Evolutionary conservation across 495 filamentous ascomycete genomes (phyloP), one percentile per base, ranked within the genome.

Genomic region (Tricharina praecox): DNA sequence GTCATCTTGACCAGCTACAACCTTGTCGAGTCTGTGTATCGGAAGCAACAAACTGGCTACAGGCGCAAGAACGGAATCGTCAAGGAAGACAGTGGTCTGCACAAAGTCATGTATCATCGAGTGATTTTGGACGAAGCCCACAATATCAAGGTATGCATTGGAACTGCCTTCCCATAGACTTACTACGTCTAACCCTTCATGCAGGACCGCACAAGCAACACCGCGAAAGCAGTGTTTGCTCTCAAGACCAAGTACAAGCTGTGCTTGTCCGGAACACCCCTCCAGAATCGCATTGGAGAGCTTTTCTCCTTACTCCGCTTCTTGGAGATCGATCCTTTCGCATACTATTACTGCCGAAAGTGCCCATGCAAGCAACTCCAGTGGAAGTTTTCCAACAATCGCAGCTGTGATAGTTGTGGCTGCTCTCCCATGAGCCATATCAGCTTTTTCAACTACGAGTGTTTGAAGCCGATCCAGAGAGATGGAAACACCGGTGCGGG

Each of bases 1-100:
- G 84, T 97, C 5, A 85, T 96, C 58, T 82, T 96, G 75, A 90
- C 94, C 62, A 95, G 88, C 13, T 92, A 97, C 67, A 86, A 88
- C 62, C 81, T 83, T 43, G 64, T 97, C 28, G 90, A 95, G 61
- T 90, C 85, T 1, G 78, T 90, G 53, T 81, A 84, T 61, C 80
- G 90, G 36, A 93, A 88, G 61, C 82, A 97, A 63, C 81, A 78
- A 53, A 93, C 93, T 53, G 90, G 90, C 2, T 88, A 82, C 70
- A 77, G 74, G 58, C 81, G 85, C 39, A 76, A 79, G 48, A 78
- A 82, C 43, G 77, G 74, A 7, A 60, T 77, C 11, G 73, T 85
- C 49, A 85, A 83, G 59, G 83, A 90, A 64, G 74, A 87, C 54
- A 93, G 85, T 53, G 67, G 79, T 26, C 82, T 97, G 16, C 90